Evolutionary conservation across 192 early-diverging fungal species (phyloP), one percentile per base, ranked within the genome.

Genomic region (Backusella psychrophila): DNA sequence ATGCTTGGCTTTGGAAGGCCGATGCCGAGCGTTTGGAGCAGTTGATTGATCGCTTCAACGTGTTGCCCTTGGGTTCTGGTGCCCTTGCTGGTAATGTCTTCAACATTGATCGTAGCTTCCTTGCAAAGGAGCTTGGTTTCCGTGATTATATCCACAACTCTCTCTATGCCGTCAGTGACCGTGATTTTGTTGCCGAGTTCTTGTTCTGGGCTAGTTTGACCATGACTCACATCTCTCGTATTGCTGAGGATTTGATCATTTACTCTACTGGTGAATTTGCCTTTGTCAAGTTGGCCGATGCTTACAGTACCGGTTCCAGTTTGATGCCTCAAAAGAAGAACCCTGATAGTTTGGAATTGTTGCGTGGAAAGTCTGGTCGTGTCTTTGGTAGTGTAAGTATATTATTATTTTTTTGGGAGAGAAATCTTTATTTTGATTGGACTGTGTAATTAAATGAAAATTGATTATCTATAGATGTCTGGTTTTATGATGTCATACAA

Each of bases 261-360:
- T 99, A 98, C 84, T 92, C 90, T 65, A 86, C 93, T 6, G 90
- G 90, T 14, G 96, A 99, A 85, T 99, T 98, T 86, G 96, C 94
- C 0, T 99, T 97, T 85, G 94, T 98, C 2, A 86, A 89, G 71
- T 86, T 99, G 36, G 96, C 98, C 21, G 98, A 99, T 82, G 96
- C 98, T 17, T 99, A 99, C 81, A 95, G 95, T 78, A 99, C 98
- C 42, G 98, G 98, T 26, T 94, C 93, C 83, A 95, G 94, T 75
- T 83, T 99, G 84, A 99, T 99, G 98, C 98, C 98, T 35, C 98
- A 99, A 78, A 99, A 99, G 85, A 99, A 99, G 90, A 99, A 99
- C 88, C 96, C 98, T 7, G 98, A 99, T 81, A 94, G 92, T 42
- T 78, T 97, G 36, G 98, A 99, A 81, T 90, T 99, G 36, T 86